phyloP scores from a whole-genome alignment of 2,329 filamentous ascomycete genomes.

The Penicillium palitans region DNA sequence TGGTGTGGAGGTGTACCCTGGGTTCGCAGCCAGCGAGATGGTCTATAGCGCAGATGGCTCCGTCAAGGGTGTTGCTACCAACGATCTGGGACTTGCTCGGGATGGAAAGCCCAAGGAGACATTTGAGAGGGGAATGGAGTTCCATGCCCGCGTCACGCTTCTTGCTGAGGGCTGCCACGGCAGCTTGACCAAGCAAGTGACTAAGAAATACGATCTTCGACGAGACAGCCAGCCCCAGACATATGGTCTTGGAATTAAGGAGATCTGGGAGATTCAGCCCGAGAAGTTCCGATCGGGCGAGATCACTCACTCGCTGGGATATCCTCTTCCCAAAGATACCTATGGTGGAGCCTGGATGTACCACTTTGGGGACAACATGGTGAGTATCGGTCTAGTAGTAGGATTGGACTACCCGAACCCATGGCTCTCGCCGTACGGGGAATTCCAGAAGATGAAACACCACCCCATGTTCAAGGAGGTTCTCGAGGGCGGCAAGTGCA shows the following conservation, averaged over 20 bases:
- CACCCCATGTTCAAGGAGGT: constrained; percentile 86
- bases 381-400: constrained; percentile 86
- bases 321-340: constrained; percentile 81
- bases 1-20: constrained; percentile 93
- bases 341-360: constrained; percentile 99
- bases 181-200: constrained; percentile 89
- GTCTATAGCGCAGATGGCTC: constrained; percentile 83
- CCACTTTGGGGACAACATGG: constrained; percentile 96
- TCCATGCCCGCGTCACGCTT: constrained; percentile 86
- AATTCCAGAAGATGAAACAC: constrained; percentile 98
- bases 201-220: constrained; percentile 89
- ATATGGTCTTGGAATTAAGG: constrained; percentile 91
- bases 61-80: constrained; percentile 92
- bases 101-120: constrained; percentile 82
- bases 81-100: constrained; percentile 82
- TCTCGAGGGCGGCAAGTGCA: constrained; percentile 94
- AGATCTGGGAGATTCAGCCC: constrained; percentile 94
- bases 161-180: constrained; percentile 96
- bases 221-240: constrained; percentile 90
- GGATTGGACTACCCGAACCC: constrained; percentile 95
- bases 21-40: constrained; percentile 91
- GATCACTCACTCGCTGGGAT: constrained; percentile 87
- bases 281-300: constrained; percentile 88
- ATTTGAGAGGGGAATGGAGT: constrained; percentile 98
- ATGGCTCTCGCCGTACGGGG: constrained; percentile 90